Evolutionary conservation across 2,329 filamentous ascomycete genomes (phyloP).

Genomic region (Colletotrichum sp.): DNA sequence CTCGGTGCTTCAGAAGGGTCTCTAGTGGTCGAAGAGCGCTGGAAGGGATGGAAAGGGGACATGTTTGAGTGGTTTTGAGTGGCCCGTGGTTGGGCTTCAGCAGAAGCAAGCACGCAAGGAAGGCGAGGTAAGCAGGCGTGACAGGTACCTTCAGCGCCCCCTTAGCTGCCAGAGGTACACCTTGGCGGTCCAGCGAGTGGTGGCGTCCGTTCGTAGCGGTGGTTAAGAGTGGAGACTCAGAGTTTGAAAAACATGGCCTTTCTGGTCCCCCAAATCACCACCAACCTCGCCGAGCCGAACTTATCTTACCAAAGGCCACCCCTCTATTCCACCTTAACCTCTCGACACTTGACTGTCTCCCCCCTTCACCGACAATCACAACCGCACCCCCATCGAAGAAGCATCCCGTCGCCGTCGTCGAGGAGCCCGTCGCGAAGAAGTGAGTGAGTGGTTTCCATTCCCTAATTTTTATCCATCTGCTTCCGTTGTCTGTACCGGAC

Average conservation of each 20-base stretch:
- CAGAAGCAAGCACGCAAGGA: not conserved
- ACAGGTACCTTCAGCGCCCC: not conserved
- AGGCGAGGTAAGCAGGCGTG: not conserved
- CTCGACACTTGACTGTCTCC: constrained; percentile 20
- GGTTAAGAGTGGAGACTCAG: constrained; percentile 20
- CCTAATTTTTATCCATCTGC: not conserved
- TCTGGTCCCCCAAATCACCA: constrained; percentile 29
- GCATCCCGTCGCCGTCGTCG: constrained; percentile 7
- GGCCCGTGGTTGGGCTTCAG: not conserved
- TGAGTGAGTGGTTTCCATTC: not conserved
- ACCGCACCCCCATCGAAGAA: not conserved
- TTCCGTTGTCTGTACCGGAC: not conserved
- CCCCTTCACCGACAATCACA: constrained; percentile 22
- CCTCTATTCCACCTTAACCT: constrained; percentile 20
- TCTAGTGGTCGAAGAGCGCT: constrained; percentile 1
- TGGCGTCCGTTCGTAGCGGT: constrained; percentile 19
- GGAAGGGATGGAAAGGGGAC: not conserved
- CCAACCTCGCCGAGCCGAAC: constrained; percentile 24
- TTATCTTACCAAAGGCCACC: constrained; percentile 21
- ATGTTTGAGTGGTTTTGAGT: not conserved
- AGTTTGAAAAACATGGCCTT: constrained; percentile 24
- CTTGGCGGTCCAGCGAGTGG: not conserved
- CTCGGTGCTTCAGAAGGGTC: constrained; percentile 7
- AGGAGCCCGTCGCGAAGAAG: constrained; percentile 18
- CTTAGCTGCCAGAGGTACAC: not conserved